Conservation (phyloP, 306 rosid genomes). For the Castanea crenata region DNA sequence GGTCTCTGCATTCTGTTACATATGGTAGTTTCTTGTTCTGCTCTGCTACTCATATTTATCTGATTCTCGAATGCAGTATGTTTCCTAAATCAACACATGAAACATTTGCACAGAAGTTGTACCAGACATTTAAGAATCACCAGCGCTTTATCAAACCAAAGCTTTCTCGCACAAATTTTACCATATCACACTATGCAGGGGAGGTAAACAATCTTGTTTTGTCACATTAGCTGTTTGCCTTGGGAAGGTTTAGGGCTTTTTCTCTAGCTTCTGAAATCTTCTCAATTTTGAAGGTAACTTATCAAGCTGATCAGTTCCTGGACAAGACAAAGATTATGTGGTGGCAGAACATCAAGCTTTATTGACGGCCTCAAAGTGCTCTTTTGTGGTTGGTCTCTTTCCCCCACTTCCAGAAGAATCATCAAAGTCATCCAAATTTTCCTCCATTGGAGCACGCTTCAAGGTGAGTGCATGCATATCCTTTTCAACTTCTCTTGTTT, state of each 20-base stretch:
- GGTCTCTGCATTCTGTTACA: too few species aligned
- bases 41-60: slow-evolving; percentile 34
- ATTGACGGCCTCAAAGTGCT: slow-evolving; percentile 77
- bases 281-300: slow-evolving; percentile 60
- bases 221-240: slow-evolving; percentile 5
- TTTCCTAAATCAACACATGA: slow-evolving; percentile 99
- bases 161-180: slow-evolving; percentile 93
- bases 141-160: slow-evolving; percentile 96
- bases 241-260: too few species aligned
- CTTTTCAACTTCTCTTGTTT: background rate
- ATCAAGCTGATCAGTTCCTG: slow-evolving; percentile 88
- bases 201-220: slow-evolving; percentile 57
- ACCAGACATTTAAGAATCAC: slow-evolving; percentile 91
- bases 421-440: slow-evolving; percentile 87
- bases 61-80: slow-evolving; percentile 67
- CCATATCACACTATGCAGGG: slow-evolving; percentile 90
- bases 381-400: slow-evolving; percentile 82
- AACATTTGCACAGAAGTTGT: slow-evolving; percentile 93
- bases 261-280: slow-evolving; percentile 1
- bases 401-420: slow-evolving; percentile 84
- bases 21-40: slow-evolving; percentile 8
- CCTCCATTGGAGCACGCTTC: slow-evolving; percentile 94
- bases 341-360: slow-evolving; percentile 94
- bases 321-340: slow-evolving; percentile 99
- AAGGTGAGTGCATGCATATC: slow-evolving; percentile 47